phyloP scores from a whole-genome alignment of 176 grass and related monocot species.

The Tillandsia fasciculata region DNA sequence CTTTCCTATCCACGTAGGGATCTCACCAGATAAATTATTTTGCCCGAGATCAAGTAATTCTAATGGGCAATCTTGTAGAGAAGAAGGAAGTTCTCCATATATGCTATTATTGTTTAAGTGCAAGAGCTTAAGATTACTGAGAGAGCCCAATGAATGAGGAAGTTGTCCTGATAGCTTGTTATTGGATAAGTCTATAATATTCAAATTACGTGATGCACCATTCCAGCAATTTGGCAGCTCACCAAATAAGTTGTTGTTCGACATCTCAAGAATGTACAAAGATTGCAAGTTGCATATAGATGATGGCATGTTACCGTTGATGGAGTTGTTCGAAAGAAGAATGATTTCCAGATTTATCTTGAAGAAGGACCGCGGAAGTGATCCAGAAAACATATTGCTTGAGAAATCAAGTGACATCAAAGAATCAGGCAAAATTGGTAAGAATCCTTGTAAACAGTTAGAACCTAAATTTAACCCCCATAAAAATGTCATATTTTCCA shows the following conservation, averaged over 20 bases:
- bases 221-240: background rate
- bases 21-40: no score
- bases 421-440: background rate
- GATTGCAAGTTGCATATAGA: background rate
- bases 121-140: no score
- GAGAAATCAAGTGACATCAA: background rate
- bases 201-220: background rate
- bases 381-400: slow-evolving; percentile 3
- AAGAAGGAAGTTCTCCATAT: no score
- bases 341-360: rapidly evolving
- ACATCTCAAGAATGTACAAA: background rate
- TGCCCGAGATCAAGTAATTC: no score
- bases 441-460: slow-evolving; percentile 11
- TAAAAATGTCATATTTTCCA: background rate
- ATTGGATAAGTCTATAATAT: no score
- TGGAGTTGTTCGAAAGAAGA: slow-evolving; percentile 15
- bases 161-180: no score
- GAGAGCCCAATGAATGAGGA: no score
- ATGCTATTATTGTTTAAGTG: no score
- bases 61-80: no score
- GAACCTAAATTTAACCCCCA: background rate
- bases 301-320: slow-evolving; percentile 15
- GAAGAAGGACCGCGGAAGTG: background rate
- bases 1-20: no score
- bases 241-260: slow-evolving; percentile 12